Percentiles rank a stretch among this genome's conserved stretches.
Conservation (phyloP, 2,329 filamentous ascomycete species). For the Plectosphaerella cucumerina region DNA sequence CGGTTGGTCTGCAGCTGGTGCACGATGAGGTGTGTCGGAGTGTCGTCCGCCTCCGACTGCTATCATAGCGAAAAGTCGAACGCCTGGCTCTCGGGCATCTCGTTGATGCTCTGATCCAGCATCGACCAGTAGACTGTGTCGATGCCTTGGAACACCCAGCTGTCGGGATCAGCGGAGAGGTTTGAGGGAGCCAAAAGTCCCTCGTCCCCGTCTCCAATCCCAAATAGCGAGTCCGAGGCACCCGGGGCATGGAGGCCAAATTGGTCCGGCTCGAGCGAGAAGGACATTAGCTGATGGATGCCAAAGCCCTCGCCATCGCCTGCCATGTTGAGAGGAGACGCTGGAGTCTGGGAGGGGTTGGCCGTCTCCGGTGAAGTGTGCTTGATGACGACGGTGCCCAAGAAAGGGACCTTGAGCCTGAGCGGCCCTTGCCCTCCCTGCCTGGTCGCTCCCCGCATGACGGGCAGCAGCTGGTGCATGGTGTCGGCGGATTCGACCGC, state of each 20-base stretch:
- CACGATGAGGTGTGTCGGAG: too few relatives aligned
- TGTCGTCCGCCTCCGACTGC: too few relatives aligned
- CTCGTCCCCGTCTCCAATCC: slow-evolving; percentile 4
- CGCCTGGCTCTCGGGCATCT: too few relatives aligned
- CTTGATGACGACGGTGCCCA: slow-evolving; percentile 42
- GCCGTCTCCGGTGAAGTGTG: not conserved
- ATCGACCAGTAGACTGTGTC: slow-evolving; percentile 30
- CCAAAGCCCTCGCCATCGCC: not conserved
- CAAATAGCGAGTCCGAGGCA: not conserved
- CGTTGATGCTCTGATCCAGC: not conserved
- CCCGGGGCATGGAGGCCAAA: not conserved
- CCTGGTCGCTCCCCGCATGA: slow-evolving; percentile 24
- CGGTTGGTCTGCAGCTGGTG: too few relatives aligned
- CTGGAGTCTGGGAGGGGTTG: not conserved
- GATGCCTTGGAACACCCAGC: slow-evolving; percentile 36
- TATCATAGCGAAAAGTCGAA: too few relatives aligned
- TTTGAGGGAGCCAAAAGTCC: slow-evolving; percentile 20
- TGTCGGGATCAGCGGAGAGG: slow-evolving; percentile 25
- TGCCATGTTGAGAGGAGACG: too few relatives aligned
- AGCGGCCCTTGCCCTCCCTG: slow-evolving; percentile 17
- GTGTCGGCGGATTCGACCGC: slow-evolving; percentile 37
- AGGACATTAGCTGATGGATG: slow-evolving; percentile 6
- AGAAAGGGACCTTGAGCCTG: slow-evolving; percentile 39
- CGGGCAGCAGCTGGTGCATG: slow-evolving; percentile 36
- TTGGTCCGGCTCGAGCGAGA: slow-evolving; percentile 7